These are phyloP conservation scores for Thamnidium elegans DNA, from an alignment of 192 early-diverging fungal genomes.

Conservation along the genomic window DNA sequence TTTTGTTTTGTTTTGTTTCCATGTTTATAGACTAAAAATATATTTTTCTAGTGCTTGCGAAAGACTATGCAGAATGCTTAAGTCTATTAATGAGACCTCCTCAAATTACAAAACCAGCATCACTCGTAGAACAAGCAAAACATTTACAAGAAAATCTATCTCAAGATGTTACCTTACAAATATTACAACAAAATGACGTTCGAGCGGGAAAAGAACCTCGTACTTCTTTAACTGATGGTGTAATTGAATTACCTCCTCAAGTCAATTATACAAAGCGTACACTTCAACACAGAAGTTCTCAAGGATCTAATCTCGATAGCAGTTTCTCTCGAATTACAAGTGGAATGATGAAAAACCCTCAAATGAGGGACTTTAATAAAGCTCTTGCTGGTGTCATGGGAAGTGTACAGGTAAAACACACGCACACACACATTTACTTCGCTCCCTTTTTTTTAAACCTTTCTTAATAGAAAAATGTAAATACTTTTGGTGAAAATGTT, in stretches of 20 bases:
- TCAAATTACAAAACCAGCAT: slow-evolving; percentile 43
- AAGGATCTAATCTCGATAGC: slow-evolving; percentile 13
- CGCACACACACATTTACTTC: background rate
- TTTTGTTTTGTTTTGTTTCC: background rate
- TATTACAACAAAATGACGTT: slow-evolving; percentile 58
- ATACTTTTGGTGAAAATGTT: slow-evolving; percentile 35
- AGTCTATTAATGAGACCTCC: slow-evolving; percentile 63
- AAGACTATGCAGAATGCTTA: slow-evolving; percentile 65
- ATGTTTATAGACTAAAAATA: background rate
- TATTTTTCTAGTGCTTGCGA: slow-evolving; percentile 43
- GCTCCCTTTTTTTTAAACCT: background rate
- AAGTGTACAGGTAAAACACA: slow-evolving; percentile 36
- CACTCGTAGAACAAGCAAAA: slow-evolving; percentile 64
- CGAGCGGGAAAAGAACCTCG: slow-evolving; percentile 41
- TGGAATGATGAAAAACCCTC: slow-evolving; percentile 53
- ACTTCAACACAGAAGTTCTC: slow-evolving; percentile 9
- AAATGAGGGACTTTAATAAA: slow-evolving; percentile 51
- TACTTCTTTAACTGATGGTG: slow-evolving; percentile 7
- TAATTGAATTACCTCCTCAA: slow-evolving; percentile 5
- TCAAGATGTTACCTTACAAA: slow-evolving; percentile 45
- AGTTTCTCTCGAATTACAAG: slow-evolving; percentile 40
- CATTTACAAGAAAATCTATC: slow-evolving; percentile 57
- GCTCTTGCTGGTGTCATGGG: slow-evolving; percentile 48
- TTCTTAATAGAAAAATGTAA: slow-evolving; percentile 34
- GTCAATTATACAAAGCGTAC: background rate